Conservation (phyloP, 352 stramenopile species). For the Albugo laibachii region DNA sequence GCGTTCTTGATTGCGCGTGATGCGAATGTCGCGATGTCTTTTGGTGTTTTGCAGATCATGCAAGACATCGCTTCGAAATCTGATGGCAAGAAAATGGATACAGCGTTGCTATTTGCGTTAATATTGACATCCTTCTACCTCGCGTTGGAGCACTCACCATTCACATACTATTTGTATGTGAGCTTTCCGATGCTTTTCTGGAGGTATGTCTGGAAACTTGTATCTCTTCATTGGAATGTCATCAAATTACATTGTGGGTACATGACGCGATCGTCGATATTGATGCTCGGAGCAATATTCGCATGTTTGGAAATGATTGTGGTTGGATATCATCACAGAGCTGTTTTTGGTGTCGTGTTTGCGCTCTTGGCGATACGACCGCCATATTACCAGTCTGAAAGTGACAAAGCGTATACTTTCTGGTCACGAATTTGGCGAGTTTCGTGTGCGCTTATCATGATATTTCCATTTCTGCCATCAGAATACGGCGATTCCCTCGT, state of each 20-base stretch:
- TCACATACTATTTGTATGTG: constrained; percentile 62
- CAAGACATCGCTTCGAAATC: constrained; percentile 2
- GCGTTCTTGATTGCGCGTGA: constrained; percentile 24
- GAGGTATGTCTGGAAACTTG: constrained; percentile 20
- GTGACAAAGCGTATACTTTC: neutral
- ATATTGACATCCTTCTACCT: constrained; percentile 19
- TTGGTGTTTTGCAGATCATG: constrained; percentile 13
- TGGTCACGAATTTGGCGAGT: constrained; percentile 13
- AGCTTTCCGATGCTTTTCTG: constrained; percentile 48
- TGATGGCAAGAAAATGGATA: constrained; percentile 2
- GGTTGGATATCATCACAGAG: constrained; percentile 35
- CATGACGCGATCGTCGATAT: neutral
- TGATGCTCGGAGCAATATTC: constrained; percentile 15
- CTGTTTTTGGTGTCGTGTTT: constrained; percentile 46
- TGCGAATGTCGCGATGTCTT: constrained; percentile 2
- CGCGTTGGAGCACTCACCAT: constrained; percentile 34
- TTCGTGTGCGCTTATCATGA: constrained; percentile 32
- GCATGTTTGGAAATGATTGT: constrained; percentile 44
- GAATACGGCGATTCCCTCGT: constrained; percentile 50
- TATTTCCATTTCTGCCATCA: constrained; percentile 54
- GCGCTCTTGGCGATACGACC: constrained; percentile 29
- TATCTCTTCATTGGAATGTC: neutral
- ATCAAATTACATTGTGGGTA: no score
- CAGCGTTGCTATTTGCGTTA: constrained; percentile 10
- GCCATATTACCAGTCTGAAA: neutral